These are phyloP conservation scores for Rosa persica DNA, from an alignment of 306 rosid species.

Conservation along the genomic window DNA sequence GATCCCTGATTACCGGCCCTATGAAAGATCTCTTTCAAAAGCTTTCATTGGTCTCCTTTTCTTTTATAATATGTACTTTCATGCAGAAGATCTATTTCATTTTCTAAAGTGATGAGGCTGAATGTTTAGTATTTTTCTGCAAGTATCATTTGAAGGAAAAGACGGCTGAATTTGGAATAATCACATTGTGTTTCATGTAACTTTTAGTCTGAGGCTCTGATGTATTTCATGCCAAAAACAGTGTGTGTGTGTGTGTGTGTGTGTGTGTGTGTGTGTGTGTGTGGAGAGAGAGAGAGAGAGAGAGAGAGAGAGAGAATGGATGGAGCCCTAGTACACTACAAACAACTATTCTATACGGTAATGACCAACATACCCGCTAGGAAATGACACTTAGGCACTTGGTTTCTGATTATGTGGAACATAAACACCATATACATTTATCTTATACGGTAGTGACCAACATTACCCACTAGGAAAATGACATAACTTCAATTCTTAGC, in stretches of 20 bases:
- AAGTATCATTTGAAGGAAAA: slow-evolving; percentile 3
- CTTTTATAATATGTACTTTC: neutral
- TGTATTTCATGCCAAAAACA: neutral
- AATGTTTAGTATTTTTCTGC: neutral
- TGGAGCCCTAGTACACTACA: neutral
- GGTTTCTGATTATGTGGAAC: slow-evolving; percentile 23
- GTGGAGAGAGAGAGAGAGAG: neutral
- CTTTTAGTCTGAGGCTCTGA: neutral
- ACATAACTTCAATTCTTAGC: slow-evolving; percentile 4
- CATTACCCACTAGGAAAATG: neutral
- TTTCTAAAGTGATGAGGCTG: neutral
- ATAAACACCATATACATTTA: neutral
- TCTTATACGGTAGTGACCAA: neutral
- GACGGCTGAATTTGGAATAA: slow-evolving; percentile 1
- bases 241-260: neutral
- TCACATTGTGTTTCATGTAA: neutral
- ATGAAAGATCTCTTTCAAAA: neutral
- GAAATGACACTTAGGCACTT: slow-evolving; percentile 18
- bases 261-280: neutral
- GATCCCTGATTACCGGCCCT: neutral
- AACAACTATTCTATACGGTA: neutral
- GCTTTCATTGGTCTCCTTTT: neutral
- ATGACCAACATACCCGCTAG: neutral
- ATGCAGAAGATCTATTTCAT: neutral
- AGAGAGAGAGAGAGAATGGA: neutral